phyloP scores from a whole-genome alignment of 352 stramenopile species.

The Peronospora farinosa region DNA sequence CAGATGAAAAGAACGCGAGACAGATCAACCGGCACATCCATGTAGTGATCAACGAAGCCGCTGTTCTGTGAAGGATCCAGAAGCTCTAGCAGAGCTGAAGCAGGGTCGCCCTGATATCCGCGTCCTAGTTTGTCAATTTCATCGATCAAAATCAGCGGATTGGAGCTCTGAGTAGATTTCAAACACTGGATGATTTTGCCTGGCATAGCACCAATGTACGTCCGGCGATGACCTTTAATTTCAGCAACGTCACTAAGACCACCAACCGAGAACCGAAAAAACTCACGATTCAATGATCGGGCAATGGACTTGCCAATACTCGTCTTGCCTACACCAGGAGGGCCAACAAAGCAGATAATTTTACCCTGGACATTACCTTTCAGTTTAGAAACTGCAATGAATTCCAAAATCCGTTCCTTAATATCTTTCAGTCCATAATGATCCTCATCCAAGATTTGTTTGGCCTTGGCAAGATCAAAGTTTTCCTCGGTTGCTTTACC shows the following conservation, averaged over 20 bases:
- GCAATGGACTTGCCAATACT: conserved; percentile 97
- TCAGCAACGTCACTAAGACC: conserved; percentile 95
- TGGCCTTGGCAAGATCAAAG: conserved; percentile 92
- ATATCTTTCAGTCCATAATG: conserved; percentile 98
- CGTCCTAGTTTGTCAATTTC: conserved; percentile 89
- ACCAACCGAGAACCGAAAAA: conserved; percentile 97
- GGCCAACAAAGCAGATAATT: conserved; percentile 95
- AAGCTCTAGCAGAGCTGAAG: conserved; percentile 94
- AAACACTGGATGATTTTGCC: conserved; percentile 98
- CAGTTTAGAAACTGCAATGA: conserved; percentile 98
- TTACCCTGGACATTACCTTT: conserved; percentile 94
- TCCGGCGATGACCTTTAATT: conserved; percentile 98
- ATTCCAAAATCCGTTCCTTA: conserved; percentile 98
- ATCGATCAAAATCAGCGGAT: conserved; percentile 98
- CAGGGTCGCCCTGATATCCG: conserved; percentile 90
- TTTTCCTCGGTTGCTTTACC: conserved; percentile 93
- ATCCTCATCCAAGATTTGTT: conserved; percentile 92
- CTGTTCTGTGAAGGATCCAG: conserved; percentile 96
- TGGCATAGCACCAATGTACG: conserved; percentile 98
- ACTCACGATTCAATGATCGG: conserved; percentile 93
- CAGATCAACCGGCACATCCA: conserved; percentile 97
- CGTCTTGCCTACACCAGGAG: conserved; percentile 90
- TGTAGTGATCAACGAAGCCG: conserved; percentile 97
- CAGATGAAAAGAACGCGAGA: conserved; percentile 96
- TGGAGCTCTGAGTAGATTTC: conserved; percentile 94